Evolutionary conservation across 2,329 filamentous ascomycete genomes (phyloP).

Genomic region (Nothophaeocryptopus gaeumannii): DNA sequence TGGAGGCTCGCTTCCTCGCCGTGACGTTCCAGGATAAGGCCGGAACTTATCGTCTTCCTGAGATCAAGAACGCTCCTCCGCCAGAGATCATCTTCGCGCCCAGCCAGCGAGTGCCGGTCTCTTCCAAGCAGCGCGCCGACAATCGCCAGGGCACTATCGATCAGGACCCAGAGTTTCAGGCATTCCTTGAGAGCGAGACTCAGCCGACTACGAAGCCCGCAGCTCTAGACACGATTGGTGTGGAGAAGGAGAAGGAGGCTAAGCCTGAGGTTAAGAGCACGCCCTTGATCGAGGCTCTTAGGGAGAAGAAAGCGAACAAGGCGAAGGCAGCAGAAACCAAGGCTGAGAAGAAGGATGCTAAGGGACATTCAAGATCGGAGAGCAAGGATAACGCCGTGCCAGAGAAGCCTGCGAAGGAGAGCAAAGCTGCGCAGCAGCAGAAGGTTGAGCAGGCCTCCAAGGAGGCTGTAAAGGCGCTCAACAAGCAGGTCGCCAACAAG

Average conservation of each 20-base stretch:
- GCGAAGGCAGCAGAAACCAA: conserved; percentile 30
- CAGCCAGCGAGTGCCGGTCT: conserved; percentile 74
- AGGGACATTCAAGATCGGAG: conserved; percentile 31
- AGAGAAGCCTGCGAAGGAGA: conserved; percentile 33
- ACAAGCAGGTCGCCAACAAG: conserved; percentile 41
- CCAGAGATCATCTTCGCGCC: conserved; percentile 78
- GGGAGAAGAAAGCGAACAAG: conserved; percentile 55
- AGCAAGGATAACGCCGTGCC: conserved; percentile 34
- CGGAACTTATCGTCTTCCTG: conserved; percentile 67
- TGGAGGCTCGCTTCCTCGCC: conserved; percentile 69
- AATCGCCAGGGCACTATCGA: conserved; percentile 91
- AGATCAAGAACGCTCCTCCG: conserved; percentile 63
- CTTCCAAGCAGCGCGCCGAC: conserved; percentile 71
- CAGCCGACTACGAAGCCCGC: conserved; percentile 62
- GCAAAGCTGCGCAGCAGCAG: conserved; percentile 36
- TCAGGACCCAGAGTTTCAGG: conserved; percentile 92
- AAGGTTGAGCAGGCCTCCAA: conserved; percentile 33
- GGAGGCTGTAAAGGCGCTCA: conserved; percentile 59
- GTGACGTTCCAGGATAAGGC: conserved; percentile 77
- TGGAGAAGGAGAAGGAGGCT: conserved; percentile 45
- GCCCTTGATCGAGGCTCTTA: conserved; percentile 83
- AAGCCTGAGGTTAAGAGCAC: conserved; percentile 72
- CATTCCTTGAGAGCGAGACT: conserved; percentile 82
- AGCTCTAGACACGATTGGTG: conserved; percentile 51
- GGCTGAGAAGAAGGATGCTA: conserved; percentile 35